A percentile compares a stretch with the other conserved stretches of the same genome.
Conservation (phyloP, 768 basidiomycete species). For the Suillus variegatus region DNA sequence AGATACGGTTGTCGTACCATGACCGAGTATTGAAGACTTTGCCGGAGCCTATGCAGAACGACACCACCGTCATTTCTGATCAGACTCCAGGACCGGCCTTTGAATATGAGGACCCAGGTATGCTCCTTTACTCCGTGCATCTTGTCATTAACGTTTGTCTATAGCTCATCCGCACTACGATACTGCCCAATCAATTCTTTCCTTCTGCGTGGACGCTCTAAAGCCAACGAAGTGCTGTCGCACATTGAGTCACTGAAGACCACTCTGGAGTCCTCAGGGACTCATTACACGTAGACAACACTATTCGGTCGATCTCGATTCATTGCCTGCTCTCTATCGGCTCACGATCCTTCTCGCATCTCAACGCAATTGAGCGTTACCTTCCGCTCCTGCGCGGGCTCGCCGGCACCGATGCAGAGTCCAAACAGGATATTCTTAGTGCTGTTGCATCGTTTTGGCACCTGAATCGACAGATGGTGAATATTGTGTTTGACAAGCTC, state of each 20-base stretch:
- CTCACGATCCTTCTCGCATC: constrained; percentile 94
- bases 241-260: constrained; percentile 72
- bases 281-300: constrained; percentile 59
- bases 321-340: constrained; percentile 92
- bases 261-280: constrained; percentile 58
- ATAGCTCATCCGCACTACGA: constrained; percentile 78
- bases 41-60: constrained; percentile 76
- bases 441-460: constrained; percentile 82
- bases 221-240: constrained; percentile 76
- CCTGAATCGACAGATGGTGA: constrained; percentile 81
- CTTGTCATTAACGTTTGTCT: neutral
- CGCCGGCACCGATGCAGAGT: constrained; percentile 53
- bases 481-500: constrained; percentile 94
- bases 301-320: constrained; percentile 76
- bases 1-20: constrained; percentile 89
- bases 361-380: constrained; percentile 97
- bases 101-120: constrained; percentile 81
- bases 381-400: constrained; percentile 72
- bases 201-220: constrained; percentile 81
- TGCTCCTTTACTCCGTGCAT: constrained; percentile 19
- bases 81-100: constrained; percentile 80
- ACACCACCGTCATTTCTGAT: constrained; percentile 61
- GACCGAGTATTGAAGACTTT: constrained; percentile 90
- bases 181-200: constrained; percentile 75
- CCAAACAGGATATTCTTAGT: constrained; percentile 70